Evolutionary conservation across 495 filamentous ascomycete species (phyloP).

Genomic region (Xylaria bambusicola): DNA sequence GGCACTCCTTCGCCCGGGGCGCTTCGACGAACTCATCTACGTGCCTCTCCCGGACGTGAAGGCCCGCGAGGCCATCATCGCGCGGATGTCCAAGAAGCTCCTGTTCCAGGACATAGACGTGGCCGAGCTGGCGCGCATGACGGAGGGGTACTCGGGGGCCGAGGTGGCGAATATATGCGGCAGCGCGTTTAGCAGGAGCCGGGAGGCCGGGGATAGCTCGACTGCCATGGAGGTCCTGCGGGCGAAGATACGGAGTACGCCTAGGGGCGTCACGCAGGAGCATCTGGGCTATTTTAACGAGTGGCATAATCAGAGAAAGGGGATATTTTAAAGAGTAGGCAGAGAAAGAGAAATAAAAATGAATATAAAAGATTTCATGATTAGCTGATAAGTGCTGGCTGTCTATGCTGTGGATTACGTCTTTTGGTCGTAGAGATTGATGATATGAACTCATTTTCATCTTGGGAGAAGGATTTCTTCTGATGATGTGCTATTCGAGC

Average conservation of each 20-base stretch:
- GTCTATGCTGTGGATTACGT: no score
- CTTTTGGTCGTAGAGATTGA: no score
- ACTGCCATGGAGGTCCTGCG: constrained; percentile 64
- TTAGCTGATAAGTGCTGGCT: no score
- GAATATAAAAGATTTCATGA: no score
- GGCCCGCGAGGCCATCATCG: constrained; percentile 75
- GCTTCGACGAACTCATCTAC: constrained; percentile 88
- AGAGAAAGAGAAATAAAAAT: neutral
- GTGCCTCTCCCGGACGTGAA: constrained; percentile 79
- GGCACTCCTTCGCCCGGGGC: constrained; percentile 82
- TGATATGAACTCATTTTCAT: no score
- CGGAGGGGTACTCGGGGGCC: constrained; percentile 84
- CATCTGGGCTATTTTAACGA: constrained; percentile 67
- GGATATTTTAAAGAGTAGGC: constrained; percentile 10
- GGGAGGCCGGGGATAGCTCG: constrained; percentile 29
- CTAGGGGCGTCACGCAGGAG: constrained; percentile 66
- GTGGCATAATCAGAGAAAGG: constrained; percentile 49
- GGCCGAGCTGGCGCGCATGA: constrained; percentile 63
- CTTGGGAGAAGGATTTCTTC: no score
- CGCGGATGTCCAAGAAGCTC: constrained; percentile 42
- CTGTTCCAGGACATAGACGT: constrained; percentile 59
- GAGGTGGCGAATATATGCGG: constrained; percentile 83
- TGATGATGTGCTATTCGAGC: no score
- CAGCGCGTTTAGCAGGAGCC: constrained; percentile 43
- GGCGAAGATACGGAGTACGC: constrained; percentile 60